phyloP scores from a whole-genome alignment of 306 rosid species.

The Quercus robur region DNA sequence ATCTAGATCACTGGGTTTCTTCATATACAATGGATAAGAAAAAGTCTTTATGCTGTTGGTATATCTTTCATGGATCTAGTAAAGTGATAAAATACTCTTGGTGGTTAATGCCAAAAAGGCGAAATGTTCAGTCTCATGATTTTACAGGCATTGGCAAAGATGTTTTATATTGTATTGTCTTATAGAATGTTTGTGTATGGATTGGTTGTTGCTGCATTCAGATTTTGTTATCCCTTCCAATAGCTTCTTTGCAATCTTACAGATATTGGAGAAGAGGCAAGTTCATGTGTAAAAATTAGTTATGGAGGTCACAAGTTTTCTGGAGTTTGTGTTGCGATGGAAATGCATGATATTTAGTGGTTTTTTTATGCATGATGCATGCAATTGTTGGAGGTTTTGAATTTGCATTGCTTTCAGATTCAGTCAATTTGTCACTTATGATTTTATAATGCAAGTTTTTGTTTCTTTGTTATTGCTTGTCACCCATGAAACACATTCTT shows the following conservation, averaged over 20 bases:
- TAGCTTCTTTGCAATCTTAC: background rate
- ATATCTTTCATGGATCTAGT: background rate
- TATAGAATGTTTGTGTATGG: background rate
- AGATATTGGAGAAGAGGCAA: background rate
- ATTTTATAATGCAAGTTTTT: background rate
- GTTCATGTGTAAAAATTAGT: too few relatives aligned
- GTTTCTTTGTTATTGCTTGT: background rate
- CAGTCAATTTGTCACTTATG: background rate
- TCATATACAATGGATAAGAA: too few relatives aligned
- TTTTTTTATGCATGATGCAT: conserved; percentile 6
- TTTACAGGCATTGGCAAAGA: background rate
- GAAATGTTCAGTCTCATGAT: background rate
- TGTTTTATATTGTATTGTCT: background rate
- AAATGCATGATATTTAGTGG: background rate
- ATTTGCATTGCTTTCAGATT: background rate
- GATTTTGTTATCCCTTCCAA: background rate
- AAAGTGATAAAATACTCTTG: background rate
- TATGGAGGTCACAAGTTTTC: too few relatives aligned
- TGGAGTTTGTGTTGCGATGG: background rate
- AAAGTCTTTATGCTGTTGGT: background rate
- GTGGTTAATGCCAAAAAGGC: background rate
- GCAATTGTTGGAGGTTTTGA: conserved; percentile 1
- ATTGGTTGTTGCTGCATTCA: background rate
- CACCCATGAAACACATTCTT: background rate
- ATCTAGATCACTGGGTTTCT: too few relatives aligned